These are phyloP conservation scores for Curvularia hawaiiensis DNA, from an alignment of 2,329 filamentous ascomycete genomes.

Conservation along the genomic window DNA sequence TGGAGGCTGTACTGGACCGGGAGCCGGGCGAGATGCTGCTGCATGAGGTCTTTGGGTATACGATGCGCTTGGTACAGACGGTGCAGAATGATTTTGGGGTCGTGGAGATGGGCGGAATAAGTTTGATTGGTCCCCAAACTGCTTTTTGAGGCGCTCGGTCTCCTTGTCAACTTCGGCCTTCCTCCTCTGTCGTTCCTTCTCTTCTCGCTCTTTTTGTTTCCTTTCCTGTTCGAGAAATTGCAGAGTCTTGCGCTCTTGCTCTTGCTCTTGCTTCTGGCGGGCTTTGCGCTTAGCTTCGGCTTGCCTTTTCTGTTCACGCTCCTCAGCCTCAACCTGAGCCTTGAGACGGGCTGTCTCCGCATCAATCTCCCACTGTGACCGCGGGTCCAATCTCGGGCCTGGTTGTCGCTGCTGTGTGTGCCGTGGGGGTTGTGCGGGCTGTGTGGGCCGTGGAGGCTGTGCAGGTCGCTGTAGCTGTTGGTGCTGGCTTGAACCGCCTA, in stretches of 20 bases:
- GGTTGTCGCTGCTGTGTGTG: constrained; percentile 15
- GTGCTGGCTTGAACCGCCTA: constrained; percentile 22
- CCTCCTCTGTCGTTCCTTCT: constrained; percentile 62
- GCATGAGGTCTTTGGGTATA: constrained; percentile 17
- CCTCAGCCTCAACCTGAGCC: constrained; percentile 52
- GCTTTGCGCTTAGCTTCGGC: constrained; percentile 56
- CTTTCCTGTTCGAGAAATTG: constrained; percentile 44
- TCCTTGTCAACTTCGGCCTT: constrained; percentile 69
- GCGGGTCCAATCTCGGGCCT: constrained; percentile 51
- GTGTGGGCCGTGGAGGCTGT: constrained; percentile 3
- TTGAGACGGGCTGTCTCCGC: constrained; percentile 56
- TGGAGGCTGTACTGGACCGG: constrained; percentile 25
- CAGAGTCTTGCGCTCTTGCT: constrained; percentile 52
- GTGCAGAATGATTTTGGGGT: constrained; percentile 30
- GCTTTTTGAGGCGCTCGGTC: constrained; percentile 71
- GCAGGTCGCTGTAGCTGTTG: constrained; percentile 8
- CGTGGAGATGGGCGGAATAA: constrained; percentile 29
- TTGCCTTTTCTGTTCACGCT: constrained; percentile 54
- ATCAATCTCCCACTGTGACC: constrained; percentile 59
- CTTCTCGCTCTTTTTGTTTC: constrained; percentile 68
- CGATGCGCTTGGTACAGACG: constrained; percentile 24
- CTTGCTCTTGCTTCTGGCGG: constrained; percentile 62
- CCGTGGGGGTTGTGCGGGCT: constrained; percentile 3
- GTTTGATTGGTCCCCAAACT: constrained; percentile 63
- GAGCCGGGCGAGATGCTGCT: constrained; percentile 17